phyloP scores from a whole-genome alignment of 2,329 filamentous ascomycete genomes.

The Alternaria triticimaculans region DNA sequence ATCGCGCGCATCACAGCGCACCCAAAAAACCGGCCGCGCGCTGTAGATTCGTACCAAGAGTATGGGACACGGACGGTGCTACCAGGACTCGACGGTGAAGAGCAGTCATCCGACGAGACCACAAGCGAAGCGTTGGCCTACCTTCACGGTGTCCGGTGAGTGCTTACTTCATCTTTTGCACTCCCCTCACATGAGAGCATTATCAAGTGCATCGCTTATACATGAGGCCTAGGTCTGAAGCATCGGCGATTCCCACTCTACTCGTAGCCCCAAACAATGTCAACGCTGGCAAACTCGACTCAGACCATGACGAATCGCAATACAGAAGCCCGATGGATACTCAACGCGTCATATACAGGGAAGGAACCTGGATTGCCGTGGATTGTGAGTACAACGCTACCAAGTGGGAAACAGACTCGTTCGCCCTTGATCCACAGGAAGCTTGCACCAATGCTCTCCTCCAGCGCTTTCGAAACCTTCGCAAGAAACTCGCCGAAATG shows the following conservation, averaged over 20 bases:
- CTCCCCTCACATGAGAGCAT: not conserved
- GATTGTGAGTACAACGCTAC: conserved; percentile 32
- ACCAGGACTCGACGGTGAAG: conserved; percentile 38
- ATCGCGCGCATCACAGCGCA: conserved; percentile 4
- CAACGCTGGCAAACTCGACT: conserved; percentile 17
- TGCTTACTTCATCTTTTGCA: not conserved
- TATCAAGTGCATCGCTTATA: conserved; percentile 18
- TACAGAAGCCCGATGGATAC: conserved; percentile 58
- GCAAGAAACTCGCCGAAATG: conserved; percentile 63
- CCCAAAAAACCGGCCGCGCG: conserved; percentile 4
- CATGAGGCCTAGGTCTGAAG: conserved; percentile 68
- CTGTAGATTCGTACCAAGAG: conserved; percentile 15
- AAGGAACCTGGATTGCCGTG: conserved; percentile 76
- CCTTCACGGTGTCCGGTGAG: conserved; percentile 45
- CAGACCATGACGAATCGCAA: conserved; percentile 25
- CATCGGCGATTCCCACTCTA: conserved; percentile 73
- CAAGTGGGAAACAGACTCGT: conserved; percentile 7
- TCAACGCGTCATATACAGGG: conserved; percentile 71
- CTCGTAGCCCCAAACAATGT: conserved; percentile 60
- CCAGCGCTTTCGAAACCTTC: conserved; percentile 69
- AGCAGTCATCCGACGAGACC: conserved; percentile 32
- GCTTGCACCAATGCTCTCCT: conserved; percentile 73
- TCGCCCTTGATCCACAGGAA: conserved; percentile 57
- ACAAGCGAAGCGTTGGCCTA: conserved; percentile 43
- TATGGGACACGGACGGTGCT: conserved; percentile 40